phyloP scores from a whole-genome alignment of 2,329 filamentous ascomycete species.

The Neofusicoccum sp. region DNA sequence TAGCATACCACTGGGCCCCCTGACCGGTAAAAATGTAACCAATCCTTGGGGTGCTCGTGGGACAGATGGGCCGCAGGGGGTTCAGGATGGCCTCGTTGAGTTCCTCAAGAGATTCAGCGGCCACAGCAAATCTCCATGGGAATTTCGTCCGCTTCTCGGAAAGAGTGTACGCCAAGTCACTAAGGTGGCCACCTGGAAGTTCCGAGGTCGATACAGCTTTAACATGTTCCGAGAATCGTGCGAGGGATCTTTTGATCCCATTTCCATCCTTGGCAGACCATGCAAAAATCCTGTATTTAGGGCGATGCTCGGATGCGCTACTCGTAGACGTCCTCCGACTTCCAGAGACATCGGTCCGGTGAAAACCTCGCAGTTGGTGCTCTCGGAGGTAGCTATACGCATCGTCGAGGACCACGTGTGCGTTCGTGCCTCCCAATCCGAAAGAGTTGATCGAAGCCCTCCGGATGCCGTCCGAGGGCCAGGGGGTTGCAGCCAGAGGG shows the following conservation, averaged over 20 bases:
- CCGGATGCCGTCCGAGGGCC: conserved; percentile 18
- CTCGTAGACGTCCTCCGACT: not conserved
- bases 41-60: conserved; percentile 15
- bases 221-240: not conserved
- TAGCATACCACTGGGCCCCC: conserved; percentile 31
- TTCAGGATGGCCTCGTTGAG: not conserved
- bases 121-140: not conserved
- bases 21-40: conserved; percentile 40
- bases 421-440: conserved; percentile 29
- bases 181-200: conserved; percentile 7
- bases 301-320: not conserved
- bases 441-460: conserved; percentile 24
- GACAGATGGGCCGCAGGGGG: conserved; percentile 24
- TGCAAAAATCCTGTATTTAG: conserved; percentile 16
- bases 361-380: conserved; percentile 20
- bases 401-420: conserved; percentile 29
- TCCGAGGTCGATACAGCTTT: not conserved
- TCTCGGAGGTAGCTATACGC: not conserved
- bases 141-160: not conserved
- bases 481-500: conserved; percentile 16
- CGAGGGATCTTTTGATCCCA: conserved; percentile 13
- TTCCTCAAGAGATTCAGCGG: not conserved
- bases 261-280: conserved; percentile 19
- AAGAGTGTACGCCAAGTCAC: conserved; percentile 14
- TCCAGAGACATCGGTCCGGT: not conserved